Conservation (phyloP, 148 eudicot species). For the Pharnaceum exiguum region DNA sequence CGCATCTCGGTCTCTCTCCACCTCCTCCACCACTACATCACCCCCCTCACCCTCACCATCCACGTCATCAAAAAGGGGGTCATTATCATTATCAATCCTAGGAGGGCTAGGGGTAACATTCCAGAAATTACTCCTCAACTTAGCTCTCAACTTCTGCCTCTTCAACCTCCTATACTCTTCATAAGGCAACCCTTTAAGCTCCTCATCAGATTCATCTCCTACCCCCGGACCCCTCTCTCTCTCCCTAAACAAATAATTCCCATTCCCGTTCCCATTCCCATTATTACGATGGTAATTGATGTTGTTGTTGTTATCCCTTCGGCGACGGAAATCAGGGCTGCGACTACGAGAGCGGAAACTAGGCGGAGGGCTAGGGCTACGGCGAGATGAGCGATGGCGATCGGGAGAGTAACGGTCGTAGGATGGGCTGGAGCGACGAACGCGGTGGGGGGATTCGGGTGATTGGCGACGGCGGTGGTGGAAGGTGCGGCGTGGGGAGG, state of each 20-base stretch:
- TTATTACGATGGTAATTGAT: too few species aligned
- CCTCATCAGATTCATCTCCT: slow-evolving; percentile 83
- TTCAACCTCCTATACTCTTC: slow-evolving; percentile 75
- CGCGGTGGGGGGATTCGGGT: slow-evolving; percentile 33
- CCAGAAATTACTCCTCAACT: slow-evolving; percentile 50
- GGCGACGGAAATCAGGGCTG: slow-evolving; percentile 23
- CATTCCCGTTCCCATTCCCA: slow-evolving; percentile 22
- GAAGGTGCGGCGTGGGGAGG: slow-evolving; percentile 28
- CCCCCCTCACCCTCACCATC: slow-evolving; percentile 28
- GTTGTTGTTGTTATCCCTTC: too few species aligned
- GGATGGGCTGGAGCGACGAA: slow-evolving; percentile 50
- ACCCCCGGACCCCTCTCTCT: slow-evolving; percentile 34
- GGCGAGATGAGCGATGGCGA: slow-evolving; percentile 20
- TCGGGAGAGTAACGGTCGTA: slow-evolving; percentile 34
- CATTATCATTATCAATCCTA: slow-evolving; percentile 42
- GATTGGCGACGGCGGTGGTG: slow-evolving; percentile 28
- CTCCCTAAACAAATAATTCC: slow-evolving; percentile 17
- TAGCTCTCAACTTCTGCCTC: slow-evolving; percentile 70
- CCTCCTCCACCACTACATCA: slow-evolving; percentile 28
- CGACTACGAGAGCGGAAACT: slow-evolving; percentile 29
- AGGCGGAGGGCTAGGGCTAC: slow-evolving; percentile 5
- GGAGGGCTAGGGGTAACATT: slow-evolving; percentile 84
- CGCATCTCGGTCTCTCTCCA: slow-evolving; percentile 34
- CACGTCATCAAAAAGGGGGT: slow-evolving; percentile 27
- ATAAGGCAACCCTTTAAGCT: slow-evolving; percentile 50